Evolutionary conservation across 345 rosid species (phyloP), one percentile per base, ranked within the genome.

Genomic region (Melastoma malabathricum): DNA sequence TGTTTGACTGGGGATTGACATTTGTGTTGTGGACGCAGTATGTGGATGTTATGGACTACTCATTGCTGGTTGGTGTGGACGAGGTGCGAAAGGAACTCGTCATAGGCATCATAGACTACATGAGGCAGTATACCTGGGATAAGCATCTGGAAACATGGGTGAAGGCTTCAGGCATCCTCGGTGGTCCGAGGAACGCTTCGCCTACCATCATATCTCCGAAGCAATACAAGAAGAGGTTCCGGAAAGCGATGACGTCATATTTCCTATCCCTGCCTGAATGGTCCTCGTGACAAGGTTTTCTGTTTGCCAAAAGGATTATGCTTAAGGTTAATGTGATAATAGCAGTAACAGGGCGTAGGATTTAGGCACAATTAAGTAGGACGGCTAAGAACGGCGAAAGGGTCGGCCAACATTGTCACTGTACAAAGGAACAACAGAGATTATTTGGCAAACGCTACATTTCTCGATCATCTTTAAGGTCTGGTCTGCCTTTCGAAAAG

Each of bases 91-190:
- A 88, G 47, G 99, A 88, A 63, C 76, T 93, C 62, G 97, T 93
- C 43, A 50, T 93, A 48, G 99, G 99, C 41, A 93, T 93, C 60
- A 93, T 93, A 10, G 99, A 93, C 74, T 88, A 75, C 83, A 76
- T 88, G 85, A 79, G 99, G 75, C 95, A 93, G 55, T 93, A 93
- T 68, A 93, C 99, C 51, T 93, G 99, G 99, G 99, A 93, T 71
- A 93, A 93, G 74, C 97, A 93, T 43, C 70, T 93, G 62, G 99
- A 93, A 82, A 85, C 99, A 13, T 88, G 94, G 99, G 89, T 93
- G 2, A 93, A 93, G 70, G 85, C 94, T 13, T 66, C 90, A 0
- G 95, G 95, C 27, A 81, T 88, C 46, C 79, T 93, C 8, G 99
- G 99, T 3, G 99, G 99, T 46, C 75, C 67, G 0, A 93, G 71